Evolutionary conservation across 306 rosid species (phyloP).

Genomic region (Pueraria montana): DNA sequence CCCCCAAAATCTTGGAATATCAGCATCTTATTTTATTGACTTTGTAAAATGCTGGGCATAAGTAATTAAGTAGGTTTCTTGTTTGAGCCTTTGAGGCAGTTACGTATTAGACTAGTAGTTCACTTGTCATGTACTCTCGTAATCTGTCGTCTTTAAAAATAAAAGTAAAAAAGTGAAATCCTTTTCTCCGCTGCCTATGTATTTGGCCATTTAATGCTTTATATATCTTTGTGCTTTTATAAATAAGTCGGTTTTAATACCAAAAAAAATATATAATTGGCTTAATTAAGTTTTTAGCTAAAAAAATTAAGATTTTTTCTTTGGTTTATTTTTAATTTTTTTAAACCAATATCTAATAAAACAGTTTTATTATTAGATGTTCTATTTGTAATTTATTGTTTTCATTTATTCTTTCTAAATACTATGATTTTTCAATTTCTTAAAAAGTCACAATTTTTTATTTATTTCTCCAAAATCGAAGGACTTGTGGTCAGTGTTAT

Average conservation of each 20-base stretch:
- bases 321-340: neutral
- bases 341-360: neutral
- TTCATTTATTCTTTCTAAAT: no score
- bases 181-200: neutral
- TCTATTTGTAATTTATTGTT: no score
- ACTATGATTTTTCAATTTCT: neutral
- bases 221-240: no score
- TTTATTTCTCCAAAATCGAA: neutral
- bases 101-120: neutral
- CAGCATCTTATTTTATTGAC: slow-evolving; percentile 26
- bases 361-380: neutral
- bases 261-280: no score
- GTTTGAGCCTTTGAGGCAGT: slow-evolving; percentile 4
- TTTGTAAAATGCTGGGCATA: slow-evolving; percentile 17
- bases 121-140: slow-evolving; percentile 4
- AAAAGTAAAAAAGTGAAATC: neutral
- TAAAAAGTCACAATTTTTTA: no score
- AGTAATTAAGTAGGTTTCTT: slow-evolving; percentile 25
- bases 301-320: no score
- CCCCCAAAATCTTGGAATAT: slow-evolving; percentile 16
- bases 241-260: no score
- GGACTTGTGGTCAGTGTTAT: neutral
- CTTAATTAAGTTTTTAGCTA: no score
- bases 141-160: neutral
- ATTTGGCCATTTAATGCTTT: no score